phyloP scores from a whole-genome alignment of 2,329 filamentous ascomycete genomes.

The Alternaria sp. region DNA sequence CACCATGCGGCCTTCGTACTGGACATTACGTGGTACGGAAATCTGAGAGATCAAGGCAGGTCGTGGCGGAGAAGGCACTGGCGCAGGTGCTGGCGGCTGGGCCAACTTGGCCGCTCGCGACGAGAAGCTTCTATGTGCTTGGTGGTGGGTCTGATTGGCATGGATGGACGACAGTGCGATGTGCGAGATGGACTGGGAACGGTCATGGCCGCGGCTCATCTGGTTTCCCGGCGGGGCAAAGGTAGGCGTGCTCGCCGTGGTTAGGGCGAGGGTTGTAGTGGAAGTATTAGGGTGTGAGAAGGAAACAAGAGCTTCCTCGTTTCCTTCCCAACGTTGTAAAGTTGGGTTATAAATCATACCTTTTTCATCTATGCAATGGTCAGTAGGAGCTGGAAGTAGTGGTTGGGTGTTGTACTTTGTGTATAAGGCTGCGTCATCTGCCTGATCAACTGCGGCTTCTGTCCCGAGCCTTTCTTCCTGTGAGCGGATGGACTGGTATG shows the following conservation, averaged over 20 bases:
- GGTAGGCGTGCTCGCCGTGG: conserved; percentile 51
- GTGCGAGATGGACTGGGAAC: conserved; percentile 52
- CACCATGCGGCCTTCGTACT: conserved; percentile 97
- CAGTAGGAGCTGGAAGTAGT: conserved; percentile 11
- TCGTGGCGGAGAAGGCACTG: conserved; percentile 59
- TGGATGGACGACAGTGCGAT: conserved; percentile 49
- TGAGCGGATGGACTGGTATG: conserved; percentile 60
- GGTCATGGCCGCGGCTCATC: conserved; percentile 42
- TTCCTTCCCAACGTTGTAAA: conserved; percentile 92
- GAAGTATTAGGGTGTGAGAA: conserved; percentile 69
- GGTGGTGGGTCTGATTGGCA: conserved; percentile 15
- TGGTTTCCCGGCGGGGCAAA: conserved; percentile 46
- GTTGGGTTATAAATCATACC: conserved; percentile 95
- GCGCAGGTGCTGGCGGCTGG: conserved; percentile 56
- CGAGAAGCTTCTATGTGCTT: conserved; percentile 52
- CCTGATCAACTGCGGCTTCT: conserved; percentile 89
- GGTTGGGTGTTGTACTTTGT: conserved; percentile 70
- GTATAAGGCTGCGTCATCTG: conserved; percentile 79
- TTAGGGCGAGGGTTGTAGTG: conserved; percentile 51
- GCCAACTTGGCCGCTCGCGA: conserved; percentile 45
- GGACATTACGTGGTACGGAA: conserved; percentile 79
- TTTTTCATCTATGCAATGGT: conserved; percentile 71
- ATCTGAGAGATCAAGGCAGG: conserved; percentile 92
- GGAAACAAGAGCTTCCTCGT: conserved; percentile 81
- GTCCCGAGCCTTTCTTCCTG: conserved; percentile 60